These are phyloP conservation scores for Tricholoma saponaceum DNA, from an alignment of 768 basidiomycete genomes.

Conservation along the genomic window DNA sequence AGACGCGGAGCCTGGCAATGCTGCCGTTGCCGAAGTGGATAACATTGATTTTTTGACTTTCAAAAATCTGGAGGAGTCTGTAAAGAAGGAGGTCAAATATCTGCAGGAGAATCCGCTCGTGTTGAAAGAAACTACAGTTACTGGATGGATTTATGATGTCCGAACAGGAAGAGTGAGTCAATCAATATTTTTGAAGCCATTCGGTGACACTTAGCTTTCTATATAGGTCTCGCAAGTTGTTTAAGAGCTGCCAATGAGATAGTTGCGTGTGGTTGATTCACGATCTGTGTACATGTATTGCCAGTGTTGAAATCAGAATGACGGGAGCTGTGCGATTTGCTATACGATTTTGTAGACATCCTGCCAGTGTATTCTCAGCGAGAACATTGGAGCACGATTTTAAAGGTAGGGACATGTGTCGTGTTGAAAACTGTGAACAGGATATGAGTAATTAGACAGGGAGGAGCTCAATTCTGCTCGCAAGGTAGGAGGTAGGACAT, in stretches of 20 bases:
- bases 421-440: too few species aligned
- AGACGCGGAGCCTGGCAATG: constrained; percentile 33
- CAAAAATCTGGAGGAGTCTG: constrained; percentile 43
- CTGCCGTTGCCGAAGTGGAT: constrained; percentile 27
- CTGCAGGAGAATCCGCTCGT: constrained; percentile 55
- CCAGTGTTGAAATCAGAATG: too few species aligned
- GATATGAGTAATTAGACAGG: too few species aligned
- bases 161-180: constrained; percentile 49
- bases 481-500: too few species aligned
- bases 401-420: too few species aligned
- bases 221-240: constrained; percentile 7
- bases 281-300: too few species aligned
- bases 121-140: constrained; percentile 47
- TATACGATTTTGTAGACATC: too few species aligned
- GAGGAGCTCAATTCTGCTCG: too few species aligned
- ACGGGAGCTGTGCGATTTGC: not conserved
- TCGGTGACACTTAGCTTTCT: not conserved
- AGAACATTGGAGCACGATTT: too few species aligned
- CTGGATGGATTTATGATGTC: constrained; percentile 68
- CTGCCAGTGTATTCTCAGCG: too few species aligned
- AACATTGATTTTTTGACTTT: constrained; percentile 57
- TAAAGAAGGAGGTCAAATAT: constrained; percentile 55
- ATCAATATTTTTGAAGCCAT: not conserved
- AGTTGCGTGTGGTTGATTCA: too few species aligned
- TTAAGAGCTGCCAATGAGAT: too few species aligned